Base-by-base conservation (phyloP, 1,284 basidiomycete genomes). In the Ganoderma multipileum region DNA sequence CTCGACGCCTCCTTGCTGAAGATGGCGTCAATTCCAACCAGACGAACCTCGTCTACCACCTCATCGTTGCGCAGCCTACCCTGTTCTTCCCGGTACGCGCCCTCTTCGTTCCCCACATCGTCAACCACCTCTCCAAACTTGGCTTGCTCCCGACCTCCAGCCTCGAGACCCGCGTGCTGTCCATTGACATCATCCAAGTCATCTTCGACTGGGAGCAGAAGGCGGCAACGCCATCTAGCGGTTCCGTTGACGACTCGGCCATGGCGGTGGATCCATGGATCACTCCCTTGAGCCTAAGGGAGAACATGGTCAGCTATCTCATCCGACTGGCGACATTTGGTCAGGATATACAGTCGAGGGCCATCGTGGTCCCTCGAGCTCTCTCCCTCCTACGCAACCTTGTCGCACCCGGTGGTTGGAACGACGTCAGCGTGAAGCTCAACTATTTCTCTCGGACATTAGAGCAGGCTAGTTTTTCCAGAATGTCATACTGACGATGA, bases 91-190 rank as follows among this genome's bases (percentile, higher is more conserved):
- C 95, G 62, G 95, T 96, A 70, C 92, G 98, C 57, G 94, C 95
- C 18, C 84, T 98, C 41, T 99, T 99, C 79, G 89, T 99, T n/a
- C 95, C 96, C 0, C 95, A 98, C 77, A 96, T 99, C 82, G 94
- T 97, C 69, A 94, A 94, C 77, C 95, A 94, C 42, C 84, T 99
- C 68, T 88, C 89, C 65, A 97, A 96, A 80, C 87, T 99, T 23
- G 96, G 96, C 30, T 87, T 98, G 73, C 89, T 91, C 1, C 83
- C 88, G 6, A 87, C 89, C 16, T 89, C 95, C 4, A 92, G 89
- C n/a, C 79, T 86, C 36, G 98, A 99, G 75, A 92, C 94, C 28
- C 91, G 96, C 44, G 82, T 91, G 41, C 82, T 96, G 66, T 94
- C 92, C 12, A 87, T 97, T 61, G 96, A 97, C 70, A 88, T 95